Conservation (phyloP, 2,329 filamentous ascomycete species). For the Ascochyta koolunga region DNA sequence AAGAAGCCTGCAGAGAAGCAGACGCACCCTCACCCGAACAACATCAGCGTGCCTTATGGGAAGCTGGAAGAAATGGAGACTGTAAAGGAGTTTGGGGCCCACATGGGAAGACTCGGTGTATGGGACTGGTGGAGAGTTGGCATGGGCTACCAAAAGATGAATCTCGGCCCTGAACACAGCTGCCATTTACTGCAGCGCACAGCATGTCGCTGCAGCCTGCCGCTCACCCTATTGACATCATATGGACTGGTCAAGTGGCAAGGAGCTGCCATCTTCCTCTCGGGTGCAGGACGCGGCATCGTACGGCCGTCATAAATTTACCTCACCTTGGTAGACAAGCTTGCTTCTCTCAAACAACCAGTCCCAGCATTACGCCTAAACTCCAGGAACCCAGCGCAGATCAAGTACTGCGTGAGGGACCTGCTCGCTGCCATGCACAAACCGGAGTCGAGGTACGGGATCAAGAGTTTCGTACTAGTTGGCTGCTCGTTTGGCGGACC, state of each 20-base stretch:
- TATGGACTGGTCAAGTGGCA: too few relatives aligned
- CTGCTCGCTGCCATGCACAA: conserved; percentile 47
- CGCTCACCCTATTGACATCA: too few relatives aligned
- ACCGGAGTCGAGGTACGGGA: not conserved
- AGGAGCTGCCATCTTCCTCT: conserved; percentile 47
- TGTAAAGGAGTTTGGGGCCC: conserved; percentile 67
- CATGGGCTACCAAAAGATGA: conserved; percentile 62
- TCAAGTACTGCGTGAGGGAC: conserved; percentile 46
- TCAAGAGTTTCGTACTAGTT: not conserved
- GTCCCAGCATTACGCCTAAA: conserved; percentile 52
- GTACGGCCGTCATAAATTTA: conserved; percentile 52
- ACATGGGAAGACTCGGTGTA: conserved; percentile 66
- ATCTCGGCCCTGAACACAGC: conserved; percentile 9
- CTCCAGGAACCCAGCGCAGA: conserved; percentile 48
- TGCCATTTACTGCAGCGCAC: not conserved
- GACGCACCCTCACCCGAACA: not conserved
- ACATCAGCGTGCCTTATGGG: conserved; percentile 24
- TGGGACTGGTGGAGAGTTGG: conserved; percentile 70
- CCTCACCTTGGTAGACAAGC: conserved; percentile 50
- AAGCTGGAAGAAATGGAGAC: conserved; percentile 64
- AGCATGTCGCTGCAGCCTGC: too few relatives aligned
- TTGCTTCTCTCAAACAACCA: conserved; percentile 45
- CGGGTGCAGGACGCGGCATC: conserved; percentile 49
- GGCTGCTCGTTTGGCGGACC: conserved; percentile 1
- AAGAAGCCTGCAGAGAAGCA: conserved; percentile 55